phyloP scores from a whole-genome alignment of 108 stramenopile genomes.

The Epithemia pelagica region DNA sequence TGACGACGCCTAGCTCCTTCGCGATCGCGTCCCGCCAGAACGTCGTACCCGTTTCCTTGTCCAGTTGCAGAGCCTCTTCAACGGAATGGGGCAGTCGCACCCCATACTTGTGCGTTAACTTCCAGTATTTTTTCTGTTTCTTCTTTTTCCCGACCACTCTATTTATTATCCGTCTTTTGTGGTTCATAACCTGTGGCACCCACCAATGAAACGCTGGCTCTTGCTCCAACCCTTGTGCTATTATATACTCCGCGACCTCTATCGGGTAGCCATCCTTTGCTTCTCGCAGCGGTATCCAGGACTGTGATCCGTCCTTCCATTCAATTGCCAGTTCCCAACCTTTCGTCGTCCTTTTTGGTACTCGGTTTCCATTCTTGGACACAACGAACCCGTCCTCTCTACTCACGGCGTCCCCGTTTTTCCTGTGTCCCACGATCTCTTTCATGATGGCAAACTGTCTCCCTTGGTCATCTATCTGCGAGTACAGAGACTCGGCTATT shows the following conservation, averaged over 20 bases:
- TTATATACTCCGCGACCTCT: constrained; percentile 20
- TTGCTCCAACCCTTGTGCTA: constrained; percentile 6
- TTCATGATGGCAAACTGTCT: background rate
- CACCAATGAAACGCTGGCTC: constrained; percentile 40
- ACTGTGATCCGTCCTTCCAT: constrained; percentile 28
- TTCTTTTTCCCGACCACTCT: too few species aligned
- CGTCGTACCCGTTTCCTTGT: constrained; percentile 18
- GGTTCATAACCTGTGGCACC: constrained; percentile 11
- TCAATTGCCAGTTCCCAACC: constrained; percentile 43
- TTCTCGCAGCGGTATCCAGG: constrained; percentile 14
- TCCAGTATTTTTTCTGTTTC: constrained; percentile 1
- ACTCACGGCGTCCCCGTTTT: background rate
- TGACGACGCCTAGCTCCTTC: constrained; percentile 25
- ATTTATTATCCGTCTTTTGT: background rate
- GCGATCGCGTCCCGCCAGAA: constrained; percentile 13
- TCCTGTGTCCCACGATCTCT: background rate
- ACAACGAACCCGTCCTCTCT: background rate
- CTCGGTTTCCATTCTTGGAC: background rate
- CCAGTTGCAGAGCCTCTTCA: constrained; percentile 24
- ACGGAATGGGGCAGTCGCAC: constrained; percentile 34
- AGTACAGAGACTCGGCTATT: constrained; percentile 25
- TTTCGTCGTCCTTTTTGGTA: constrained; percentile 25
- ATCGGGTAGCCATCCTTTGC: constrained; percentile 20
- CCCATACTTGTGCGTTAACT: constrained; percentile 39
- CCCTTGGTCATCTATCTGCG: constrained; percentile 19